Evolutionary conservation across 2,329 filamentous ascomycete species (phyloP), one percentile per base, ranked within the genome.

Genomic region (Alternaria triticina): DNA sequence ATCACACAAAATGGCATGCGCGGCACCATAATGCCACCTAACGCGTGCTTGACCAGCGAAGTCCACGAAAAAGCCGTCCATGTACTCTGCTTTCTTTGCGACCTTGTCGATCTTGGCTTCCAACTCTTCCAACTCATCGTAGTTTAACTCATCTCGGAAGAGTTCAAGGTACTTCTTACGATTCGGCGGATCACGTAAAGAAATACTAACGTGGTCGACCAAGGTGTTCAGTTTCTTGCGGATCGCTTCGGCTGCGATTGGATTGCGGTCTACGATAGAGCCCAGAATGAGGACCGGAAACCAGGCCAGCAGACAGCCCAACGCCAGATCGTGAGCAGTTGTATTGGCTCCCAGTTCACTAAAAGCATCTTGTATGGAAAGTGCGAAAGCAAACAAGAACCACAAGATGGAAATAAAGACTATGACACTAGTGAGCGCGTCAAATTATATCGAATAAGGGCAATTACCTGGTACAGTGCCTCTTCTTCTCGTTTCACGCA

Each of bases 261-360:
- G 82, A 56, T 84, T 85, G 15, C 83, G 77, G 61, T 85, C 83
- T 4, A 84, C 77, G 23, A 84, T 83, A 2, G 78, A 80, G 43
- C 79, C 77, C 40, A 83, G 70, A 33, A 84, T 81, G 7, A 85
- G 66, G 8, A 84, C 72, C 0, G 83, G 83, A 3, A 85, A 74
- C 83, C 83, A 85, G 6, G 80, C 77, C 5, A 84, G 73, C 5
- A 84, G 57, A 33, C 83, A 69, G 4, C 83, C 83, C 0, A 85
- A 64, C 1, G 82, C 80, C 0, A 85, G 75, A 57, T 83, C 80
- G 52, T 84, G 82, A 0, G 83, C 82, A 1, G 79, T 81, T 3
- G 79, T 73, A 36, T 82, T 82, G 11, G 77, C 64, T 2, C 82
- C 82, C 0, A 82, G 54, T 6, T 73, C 65, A 2, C 69, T 74